Base-by-base conservation (phyloP, 345 rosid genomes). In the Ceriops tagal region DNA sequence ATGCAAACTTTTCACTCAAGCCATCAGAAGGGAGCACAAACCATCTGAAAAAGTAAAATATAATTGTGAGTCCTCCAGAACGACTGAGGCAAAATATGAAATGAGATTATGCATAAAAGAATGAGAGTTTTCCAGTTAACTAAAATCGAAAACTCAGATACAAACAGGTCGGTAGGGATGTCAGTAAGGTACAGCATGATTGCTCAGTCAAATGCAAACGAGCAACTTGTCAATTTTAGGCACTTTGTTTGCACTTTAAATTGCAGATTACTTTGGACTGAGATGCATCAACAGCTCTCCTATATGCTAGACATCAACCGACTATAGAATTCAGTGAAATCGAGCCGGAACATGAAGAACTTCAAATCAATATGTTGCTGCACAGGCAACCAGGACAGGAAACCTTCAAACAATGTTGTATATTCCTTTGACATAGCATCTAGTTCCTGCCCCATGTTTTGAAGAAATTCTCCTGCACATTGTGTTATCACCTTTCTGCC, bases 311-410 rank as follows among this genome's bases (percentile, higher is more conserved):
- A 81, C 72, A 53, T 85, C 72, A 80, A 72, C 76, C 76, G 88
- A 78, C 85, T 86, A 76, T 95, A 95, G 83, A 87, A 95, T 81
- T 92, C 96, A 18, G 99, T 89, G 83, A 92, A 95, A 78, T 95
- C 92, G 35, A 95, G 93, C 82, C 97, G 92, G 84, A 95, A 92
- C 35, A 92, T 81, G 66, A 92, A 97, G 84, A 92, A 92, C 77
- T 95, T 95, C 68, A 95, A 84, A 79, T 93, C 98, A 68, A 91
- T 84, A 49, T 88, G 92, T 72, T 91, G 93, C 75, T 93, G 97
- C 66, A 88, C 88, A 10, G 95, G 98, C 85, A 95, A 80, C 64
- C 86, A 87, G 64, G 93, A 76, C 73, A 95, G 78, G 92, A 95
- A 95, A 56, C 86, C 90, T 69, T 85, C 89, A 0, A 92, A 90